These are phyloP conservation scores for Jimgerdemannia flammicorona DNA, from an alignment of 192 early-diverging fungal genomes.

Conservation along the genomic window DNA sequence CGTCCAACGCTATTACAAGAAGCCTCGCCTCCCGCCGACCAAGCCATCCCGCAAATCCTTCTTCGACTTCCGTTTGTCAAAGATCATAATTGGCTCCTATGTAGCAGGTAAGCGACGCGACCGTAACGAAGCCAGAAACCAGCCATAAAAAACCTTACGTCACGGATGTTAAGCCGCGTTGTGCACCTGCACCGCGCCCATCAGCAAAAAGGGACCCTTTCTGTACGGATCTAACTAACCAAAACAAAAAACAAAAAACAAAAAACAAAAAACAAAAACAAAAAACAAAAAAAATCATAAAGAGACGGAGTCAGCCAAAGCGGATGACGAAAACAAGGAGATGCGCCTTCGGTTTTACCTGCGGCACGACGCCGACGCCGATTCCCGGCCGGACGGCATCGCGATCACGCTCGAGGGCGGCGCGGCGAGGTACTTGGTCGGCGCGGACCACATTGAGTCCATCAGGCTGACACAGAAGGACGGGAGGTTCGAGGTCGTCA, in stretches of 20 bases:
- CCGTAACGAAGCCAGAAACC: too few species aligned
- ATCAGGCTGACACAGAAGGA: constrained; percentile 13
- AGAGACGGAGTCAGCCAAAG: background rate
- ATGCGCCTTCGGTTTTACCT: constrained; percentile 15
- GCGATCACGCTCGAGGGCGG: constrained; percentile 16
- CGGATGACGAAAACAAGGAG: constrained; percentile 12
- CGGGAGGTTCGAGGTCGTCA: constrained; percentile 8
- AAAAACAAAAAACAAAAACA: background rate
- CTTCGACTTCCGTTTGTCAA: constrained; percentile 17
- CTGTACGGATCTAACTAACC: background rate
- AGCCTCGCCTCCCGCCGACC: background rate
- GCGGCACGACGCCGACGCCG: constrained; percentile 6
- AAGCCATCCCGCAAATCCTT: constrained; percentile 11
- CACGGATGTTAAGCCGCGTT: too few species aligned
- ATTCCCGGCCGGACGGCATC: constrained; percentile 14
- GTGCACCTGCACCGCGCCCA: too few species aligned
- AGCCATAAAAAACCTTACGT: too few species aligned
- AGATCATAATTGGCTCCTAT: constrained; percentile 12
- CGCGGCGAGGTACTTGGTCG: constrained; percentile 6
- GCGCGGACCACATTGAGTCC: constrained; percentile 8
- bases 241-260: background rate
- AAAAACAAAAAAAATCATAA: background rate
- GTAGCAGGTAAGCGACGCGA: constrained; percentile 6
- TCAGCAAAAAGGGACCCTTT: too few species aligned
- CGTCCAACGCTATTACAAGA: background rate